phyloP scores from a whole-genome alignment of 345 rosid genomes.

The Populus pruinosa region DNA sequence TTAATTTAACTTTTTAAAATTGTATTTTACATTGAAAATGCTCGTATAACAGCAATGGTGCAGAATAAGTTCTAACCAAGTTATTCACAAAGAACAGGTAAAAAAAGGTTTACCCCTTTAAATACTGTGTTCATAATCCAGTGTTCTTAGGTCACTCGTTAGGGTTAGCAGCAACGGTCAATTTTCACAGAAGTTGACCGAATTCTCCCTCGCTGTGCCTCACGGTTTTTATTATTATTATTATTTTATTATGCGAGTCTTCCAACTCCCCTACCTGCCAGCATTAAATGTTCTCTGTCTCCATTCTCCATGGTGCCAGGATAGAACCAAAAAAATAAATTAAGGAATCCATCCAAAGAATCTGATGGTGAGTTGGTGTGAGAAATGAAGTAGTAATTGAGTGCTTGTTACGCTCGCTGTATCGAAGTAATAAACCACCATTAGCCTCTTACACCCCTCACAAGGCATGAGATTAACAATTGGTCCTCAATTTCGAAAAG shows the following conservation, averaged over 20 bases:
- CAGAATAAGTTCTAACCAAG: no score
- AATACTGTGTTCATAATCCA: no score
- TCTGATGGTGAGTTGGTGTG: neutral
- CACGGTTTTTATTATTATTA: neutral
- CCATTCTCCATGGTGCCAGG: neutral
- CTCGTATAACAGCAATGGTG: neutral
- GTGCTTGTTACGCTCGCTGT: slow-evolving; percentile 33
- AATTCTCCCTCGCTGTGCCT: neutral
- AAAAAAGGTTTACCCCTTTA: neutral
- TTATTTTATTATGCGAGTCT: neutral
- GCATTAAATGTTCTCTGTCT: neutral
- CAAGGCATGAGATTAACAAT: slow-evolving; percentile 5
- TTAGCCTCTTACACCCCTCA: slow-evolving; percentile 10
- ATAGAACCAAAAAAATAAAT: neutral
- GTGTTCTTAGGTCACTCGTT: neutral
- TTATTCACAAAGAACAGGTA: neutral
- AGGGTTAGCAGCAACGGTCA: neutral
- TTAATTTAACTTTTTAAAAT: no score
- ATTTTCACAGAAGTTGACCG: neutral
- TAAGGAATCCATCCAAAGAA: neutral
- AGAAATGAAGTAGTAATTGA: neutral
- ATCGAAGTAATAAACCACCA: slow-evolving; percentile 23
- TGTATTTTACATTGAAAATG: no score
- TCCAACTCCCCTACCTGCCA: neutral
- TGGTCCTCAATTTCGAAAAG: slow-evolving; percentile 2